Conservation (phyloP, 441 rosid genomes). For the Hypseocharis bilobata region DNA sequence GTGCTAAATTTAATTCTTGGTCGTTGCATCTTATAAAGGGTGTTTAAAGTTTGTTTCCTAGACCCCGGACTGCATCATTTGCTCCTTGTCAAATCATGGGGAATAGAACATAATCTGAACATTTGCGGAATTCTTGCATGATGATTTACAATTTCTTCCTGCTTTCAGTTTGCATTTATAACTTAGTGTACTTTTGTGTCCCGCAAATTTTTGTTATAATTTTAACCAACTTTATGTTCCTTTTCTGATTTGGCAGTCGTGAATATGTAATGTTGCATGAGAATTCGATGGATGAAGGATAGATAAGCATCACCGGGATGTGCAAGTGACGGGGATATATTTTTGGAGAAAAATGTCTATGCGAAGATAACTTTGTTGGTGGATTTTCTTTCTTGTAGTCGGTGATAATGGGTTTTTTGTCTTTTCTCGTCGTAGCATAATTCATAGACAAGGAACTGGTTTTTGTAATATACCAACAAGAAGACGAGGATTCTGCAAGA, state of each 20-base stretch:
- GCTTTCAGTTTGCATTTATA: not conserved
- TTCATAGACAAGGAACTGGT: not conserved
- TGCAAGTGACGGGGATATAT: not conserved
- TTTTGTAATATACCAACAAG: not conserved
- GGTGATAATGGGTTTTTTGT: not conserved
- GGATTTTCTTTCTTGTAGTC: not conserved
- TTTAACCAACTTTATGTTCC: not conserved
- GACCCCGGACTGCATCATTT: not conserved
- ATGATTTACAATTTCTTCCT: not conserved
- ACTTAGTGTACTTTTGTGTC: not conserved
- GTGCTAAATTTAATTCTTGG: not conserved
- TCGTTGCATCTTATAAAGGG: not conserved
- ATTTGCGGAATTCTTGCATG: not conserved
- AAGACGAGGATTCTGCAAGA: too few species aligned
- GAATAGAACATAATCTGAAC: not conserved
- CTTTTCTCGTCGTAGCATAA: not conserved
- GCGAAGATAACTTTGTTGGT: too few species aligned
- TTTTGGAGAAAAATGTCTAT: not conserved
- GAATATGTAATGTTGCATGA: constrained; percentile 4
- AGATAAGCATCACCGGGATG: not conserved
- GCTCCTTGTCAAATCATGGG: not conserved
- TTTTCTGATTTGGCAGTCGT: not conserved
- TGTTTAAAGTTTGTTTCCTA: not conserved
- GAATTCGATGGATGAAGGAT: constrained; percentile 1
- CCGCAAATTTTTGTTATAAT: not conserved